phyloP scores from a whole-genome alignment of 148 eudicot genomes.

The Arbutus unedo region DNA sequence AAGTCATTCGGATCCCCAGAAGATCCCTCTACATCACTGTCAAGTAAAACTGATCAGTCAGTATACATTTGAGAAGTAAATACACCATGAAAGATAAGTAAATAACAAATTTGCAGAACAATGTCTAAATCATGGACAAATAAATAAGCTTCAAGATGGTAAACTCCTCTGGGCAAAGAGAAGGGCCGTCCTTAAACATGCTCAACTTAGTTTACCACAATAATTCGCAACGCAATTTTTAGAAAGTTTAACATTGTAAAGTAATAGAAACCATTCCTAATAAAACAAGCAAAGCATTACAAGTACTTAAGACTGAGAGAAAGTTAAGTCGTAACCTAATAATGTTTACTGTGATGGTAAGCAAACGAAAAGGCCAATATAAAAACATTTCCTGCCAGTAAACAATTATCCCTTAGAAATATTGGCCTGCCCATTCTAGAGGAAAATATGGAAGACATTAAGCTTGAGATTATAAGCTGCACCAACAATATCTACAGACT shows the following conservation, averaged over 20 bases:
- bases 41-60: neutral
- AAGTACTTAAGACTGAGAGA: neutral
- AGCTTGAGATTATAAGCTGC: neutral
- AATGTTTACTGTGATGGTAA: neutral
- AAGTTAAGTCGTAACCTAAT: neutral
- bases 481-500: neutral
- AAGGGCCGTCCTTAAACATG: neutral
- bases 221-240: neutral
- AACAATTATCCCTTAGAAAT: conserved; percentile 1
- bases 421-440: neutral
- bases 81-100: neutral
- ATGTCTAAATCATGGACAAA: neutral
- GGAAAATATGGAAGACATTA: neutral
- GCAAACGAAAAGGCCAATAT: conserved; percentile 6
- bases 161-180: neutral
- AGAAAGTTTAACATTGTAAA: neutral
- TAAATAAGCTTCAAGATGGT: neutral
- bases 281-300: neutral
- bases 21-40: conserved; percentile 46
- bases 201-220: neutral
- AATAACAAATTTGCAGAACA: neutral
- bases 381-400: neutral
- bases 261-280: neutral
- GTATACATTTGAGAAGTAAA: neutral
- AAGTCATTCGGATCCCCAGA: conserved; percentile 31